These are phyloP conservation scores for Psilocybe subaeruginosa DNA, from an alignment of 768 basidiomycete species.

Conservation along the genomic window DNA sequence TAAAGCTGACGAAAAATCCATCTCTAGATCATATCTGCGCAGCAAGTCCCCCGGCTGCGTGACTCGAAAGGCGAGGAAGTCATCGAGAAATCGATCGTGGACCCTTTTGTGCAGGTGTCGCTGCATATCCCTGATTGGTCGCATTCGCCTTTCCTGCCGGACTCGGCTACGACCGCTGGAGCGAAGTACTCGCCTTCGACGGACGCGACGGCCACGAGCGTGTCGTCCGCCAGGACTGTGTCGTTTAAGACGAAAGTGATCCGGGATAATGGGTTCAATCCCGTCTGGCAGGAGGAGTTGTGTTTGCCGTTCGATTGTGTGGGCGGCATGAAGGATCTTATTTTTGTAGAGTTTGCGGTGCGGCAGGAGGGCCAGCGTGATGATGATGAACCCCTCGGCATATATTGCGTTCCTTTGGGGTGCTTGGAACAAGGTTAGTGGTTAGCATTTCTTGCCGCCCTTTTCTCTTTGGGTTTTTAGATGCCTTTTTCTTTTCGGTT, in stretches of 20 bases:
- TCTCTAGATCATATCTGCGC: slow-evolving; percentile 73
- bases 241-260: slow-evolving; percentile 62
- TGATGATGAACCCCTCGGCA: slow-evolving; percentile 70
- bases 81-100: slow-evolving; percentile 54
- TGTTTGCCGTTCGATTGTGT: slow-evolving; percentile 76
- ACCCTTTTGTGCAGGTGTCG: slow-evolving; percentile 84
- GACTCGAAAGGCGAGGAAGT: slow-evolving; percentile 65
- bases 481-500: slow-evolving; percentile 1
- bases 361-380: slow-evolving; percentile 59
- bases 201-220: slow-evolving; percentile 25
- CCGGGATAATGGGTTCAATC: slow-evolving; percentile 92
- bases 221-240: slow-evolving; percentile 46
- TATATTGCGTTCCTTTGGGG: slow-evolving; percentile 77
- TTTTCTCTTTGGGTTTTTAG: background rate
- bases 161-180: slow-evolving; percentile 14
- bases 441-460: background rate
- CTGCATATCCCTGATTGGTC: slow-evolving; percentile 78
- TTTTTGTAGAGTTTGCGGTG: slow-evolving; percentile 83
- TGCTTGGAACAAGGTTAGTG: slow-evolving; percentile 71
- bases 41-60: slow-evolving; percentile 80
- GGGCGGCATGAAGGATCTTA: slow-evolving; percentile 72
- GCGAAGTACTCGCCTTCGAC: slow-evolving; percentile 24
- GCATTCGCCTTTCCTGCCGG: slow-evolving; percentile 30
- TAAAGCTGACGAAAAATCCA: background rate
- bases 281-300: slow-evolving; percentile 78